These are phyloP conservation scores for Chaetomiaceae sp. DNA, from an alignment of 2,329 filamentous ascomycete genomes.

Conservation along the genomic window DNA sequence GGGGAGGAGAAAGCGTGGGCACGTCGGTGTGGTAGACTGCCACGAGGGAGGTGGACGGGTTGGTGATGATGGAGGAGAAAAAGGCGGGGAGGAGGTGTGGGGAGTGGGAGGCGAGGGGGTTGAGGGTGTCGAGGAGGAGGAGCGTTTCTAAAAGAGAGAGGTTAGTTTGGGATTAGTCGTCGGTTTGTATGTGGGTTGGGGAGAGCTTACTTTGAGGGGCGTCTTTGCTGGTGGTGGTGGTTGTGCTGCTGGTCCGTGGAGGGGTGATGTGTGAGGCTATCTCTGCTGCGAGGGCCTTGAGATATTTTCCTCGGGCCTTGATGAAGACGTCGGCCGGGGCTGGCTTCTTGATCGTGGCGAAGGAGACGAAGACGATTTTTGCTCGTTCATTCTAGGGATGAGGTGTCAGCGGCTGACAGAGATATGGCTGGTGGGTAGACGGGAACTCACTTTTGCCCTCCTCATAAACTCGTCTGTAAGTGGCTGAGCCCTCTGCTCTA, in stretches of 20 bases:
- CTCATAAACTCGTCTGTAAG: constrained; percentile 69
- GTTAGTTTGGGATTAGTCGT: constrained; percentile 38
- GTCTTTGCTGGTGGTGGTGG: background rate
- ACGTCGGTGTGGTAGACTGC: constrained; percentile 81
- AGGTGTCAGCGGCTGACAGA: background rate
- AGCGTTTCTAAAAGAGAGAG: constrained; percentile 54
- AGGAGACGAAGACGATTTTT: constrained; percentile 72
- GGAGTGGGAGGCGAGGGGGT: constrained; percentile 54
- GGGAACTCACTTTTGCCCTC: constrained; percentile 63
- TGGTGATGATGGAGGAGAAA: constrained; percentile 61
- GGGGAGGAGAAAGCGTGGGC: constrained; percentile 37
- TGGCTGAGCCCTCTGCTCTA: constrained; percentile 73
- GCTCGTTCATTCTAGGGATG: constrained; percentile 48
- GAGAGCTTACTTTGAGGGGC: constrained; percentile 21
- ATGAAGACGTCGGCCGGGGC: constrained; percentile 64
- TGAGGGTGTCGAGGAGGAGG: constrained; percentile 75
- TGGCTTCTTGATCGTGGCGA: constrained; percentile 65
- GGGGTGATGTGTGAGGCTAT: constrained; percentile 48
- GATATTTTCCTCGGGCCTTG: constrained; percentile 55
- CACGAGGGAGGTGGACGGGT: constrained; percentile 64
- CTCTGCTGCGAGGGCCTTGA: constrained; percentile 55
- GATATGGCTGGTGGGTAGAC: too few relatives aligned
- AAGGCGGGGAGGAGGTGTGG: constrained; percentile 60
- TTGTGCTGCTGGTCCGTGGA: constrained; percentile 26
- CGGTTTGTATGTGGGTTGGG: constrained; percentile 21